A percentile compares a stretch with the other conserved stretches of the same genome.
These are phyloP conservation scores for Phytophthora parvispora DNA, from an alignment of 352 stramenopile genomes.

Conservation along the genomic window DNA sequence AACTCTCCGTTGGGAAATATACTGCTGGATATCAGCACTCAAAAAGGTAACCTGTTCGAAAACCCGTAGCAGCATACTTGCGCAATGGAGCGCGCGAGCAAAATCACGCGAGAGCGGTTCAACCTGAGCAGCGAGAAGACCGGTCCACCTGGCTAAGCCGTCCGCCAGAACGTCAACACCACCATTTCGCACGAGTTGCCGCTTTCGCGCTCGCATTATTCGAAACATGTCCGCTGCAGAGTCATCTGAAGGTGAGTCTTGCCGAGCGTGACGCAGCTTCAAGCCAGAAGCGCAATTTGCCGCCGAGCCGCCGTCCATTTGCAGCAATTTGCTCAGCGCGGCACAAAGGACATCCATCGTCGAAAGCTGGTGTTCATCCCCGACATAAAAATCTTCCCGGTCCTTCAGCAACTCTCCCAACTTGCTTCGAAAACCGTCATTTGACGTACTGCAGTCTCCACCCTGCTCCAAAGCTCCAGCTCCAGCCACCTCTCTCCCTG, in stretches of 20 bases:
- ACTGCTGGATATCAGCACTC: slow-evolving; percentile 49
- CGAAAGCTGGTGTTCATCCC: slow-evolving; percentile 41
- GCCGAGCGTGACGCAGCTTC: slow-evolving; percentile 5
- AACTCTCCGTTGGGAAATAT: slow-evolving; percentile 43
- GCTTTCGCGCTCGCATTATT: slow-evolving; percentile 42
- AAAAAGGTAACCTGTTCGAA: slow-evolving; percentile 81
- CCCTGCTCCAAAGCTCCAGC: neutral
- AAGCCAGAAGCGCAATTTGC: neutral
- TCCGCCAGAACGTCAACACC: slow-evolving; percentile 41
- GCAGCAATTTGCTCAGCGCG: slow-evolving; percentile 56
- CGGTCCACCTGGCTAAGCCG: slow-evolving; percentile 9
- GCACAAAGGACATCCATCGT: slow-evolving; percentile 40
- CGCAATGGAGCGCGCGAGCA: slow-evolving; percentile 38
- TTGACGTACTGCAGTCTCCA: neutral
- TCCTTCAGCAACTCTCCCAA: slow-evolving; percentile 35
- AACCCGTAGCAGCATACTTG: slow-evolving; percentile 60
- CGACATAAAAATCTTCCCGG: slow-evolving; percentile 46
- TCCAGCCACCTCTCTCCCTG: neutral
- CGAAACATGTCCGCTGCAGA: slow-evolving; percentile 34
- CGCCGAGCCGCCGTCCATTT: slow-evolving; percentile 31
- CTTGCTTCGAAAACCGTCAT: slow-evolving; percentile 10
- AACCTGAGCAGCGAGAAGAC: neutral
- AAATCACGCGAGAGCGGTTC: slow-evolving; percentile 19
- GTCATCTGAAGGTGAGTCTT: slow-evolving; percentile 11
- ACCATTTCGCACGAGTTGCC: slow-evolving; percentile 49